phyloP scores from a whole-genome alignment of 768 basidiomycete genomes.

The Lentinula sp. region DNA sequence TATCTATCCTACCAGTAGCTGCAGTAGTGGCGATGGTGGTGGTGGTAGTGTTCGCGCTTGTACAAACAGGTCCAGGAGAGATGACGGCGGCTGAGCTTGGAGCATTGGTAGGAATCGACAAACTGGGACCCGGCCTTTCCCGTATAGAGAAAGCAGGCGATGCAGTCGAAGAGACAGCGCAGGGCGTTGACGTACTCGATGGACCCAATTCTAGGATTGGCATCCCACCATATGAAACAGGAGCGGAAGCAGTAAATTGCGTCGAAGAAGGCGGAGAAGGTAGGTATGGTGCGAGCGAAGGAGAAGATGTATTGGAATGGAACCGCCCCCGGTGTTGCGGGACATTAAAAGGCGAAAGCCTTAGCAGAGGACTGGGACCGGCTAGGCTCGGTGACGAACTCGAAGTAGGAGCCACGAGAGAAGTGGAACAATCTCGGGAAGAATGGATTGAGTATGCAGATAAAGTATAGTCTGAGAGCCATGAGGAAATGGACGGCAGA shows the following conservation, averaged over 20 bases:
- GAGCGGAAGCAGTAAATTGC: slow-evolving; percentile 35
- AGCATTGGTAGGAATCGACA: background rate
- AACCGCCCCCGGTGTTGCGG: background rate
- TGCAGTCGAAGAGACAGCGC: slow-evolving; percentile 2
- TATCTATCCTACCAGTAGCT: background rate
- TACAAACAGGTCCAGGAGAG: slow-evolving; percentile 7
- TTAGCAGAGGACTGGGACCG: slow-evolving; percentile 3
- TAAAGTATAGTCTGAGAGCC: slow-evolving; percentile 42
- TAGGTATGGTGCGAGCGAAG: slow-evolving; percentile 26
- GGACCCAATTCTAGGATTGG: slow-evolving; percentile 35
- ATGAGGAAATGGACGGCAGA: slow-evolving; percentile 66
- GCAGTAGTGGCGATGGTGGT: background rate
- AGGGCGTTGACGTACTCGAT: background rate
- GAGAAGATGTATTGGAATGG: slow-evolving; percentile 2
- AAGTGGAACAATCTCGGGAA: background rate
- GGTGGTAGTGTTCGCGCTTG: slow-evolving; percentile 1
- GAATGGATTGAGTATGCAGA: slow-evolving; percentile 23
- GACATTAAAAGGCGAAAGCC: slow-evolving; percentile 2
- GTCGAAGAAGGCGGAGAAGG: slow-evolving; percentile 57
- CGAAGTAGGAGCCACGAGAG: slow-evolving; percentile 24
- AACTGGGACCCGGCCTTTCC: background rate
- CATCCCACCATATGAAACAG: slow-evolving; percentile 20
- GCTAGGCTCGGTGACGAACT: slow-evolving; percentile 11
- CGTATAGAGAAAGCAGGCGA: background rate
- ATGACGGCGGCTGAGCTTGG: background rate